Base-by-base conservation (phyloP, 108 stramenopile genomes). In the Cyclotella atomus region DNA sequence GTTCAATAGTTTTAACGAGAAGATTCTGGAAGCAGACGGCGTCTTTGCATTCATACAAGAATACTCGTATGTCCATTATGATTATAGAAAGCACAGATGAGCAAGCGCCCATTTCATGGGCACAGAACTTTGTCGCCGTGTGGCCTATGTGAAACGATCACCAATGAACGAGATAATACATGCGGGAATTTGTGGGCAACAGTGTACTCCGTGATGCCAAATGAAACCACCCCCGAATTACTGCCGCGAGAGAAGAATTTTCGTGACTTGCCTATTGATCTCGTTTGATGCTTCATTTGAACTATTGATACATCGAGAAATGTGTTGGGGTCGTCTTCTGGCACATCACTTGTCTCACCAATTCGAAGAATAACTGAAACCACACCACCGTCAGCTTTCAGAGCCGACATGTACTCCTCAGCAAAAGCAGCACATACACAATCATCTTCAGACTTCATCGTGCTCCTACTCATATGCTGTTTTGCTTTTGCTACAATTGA, bases 131-230 rank as follows among this genome's bases (percentile, higher is more conserved):
- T n/a, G n/a, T n/a, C n/a, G n/a, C n/a, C n/a, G n/a, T n/a, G n/a
- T n/a, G n/a, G n/a, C n/a, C n/a, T n/a, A n/a, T n/a, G n/a, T n/a
- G n/a, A n/a, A n/a, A n/a, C n/a, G n/a, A n/a, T n/a, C n/a, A n/a
- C n/a, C n/a, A n/a, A n/a, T n/a, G n/a, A n/a, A n/a, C 94, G 82
- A 5, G 94, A 93, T 0, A 90, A 49, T 38, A 82, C 81, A 59
- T 88, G 90, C 43, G 94, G 94, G 50, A 93, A 93, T 43, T 71
- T 62, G 20, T 83, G 79, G 1, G 91, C 91, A 49, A 93, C 92
- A 2, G 91, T 88, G 57, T 86, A 71, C 69, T 95, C 88, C 0
- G 87, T 83, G 30, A 86, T 75, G 33, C 62, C 45, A 47, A 65
- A 65, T 8, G 60, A 19, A 61, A 38, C 33, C 6, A 29, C 25